phyloP scores from a whole-genome alignment of 805 yeast genomes.

The Nakazawaea ambrosiae region DNA sequence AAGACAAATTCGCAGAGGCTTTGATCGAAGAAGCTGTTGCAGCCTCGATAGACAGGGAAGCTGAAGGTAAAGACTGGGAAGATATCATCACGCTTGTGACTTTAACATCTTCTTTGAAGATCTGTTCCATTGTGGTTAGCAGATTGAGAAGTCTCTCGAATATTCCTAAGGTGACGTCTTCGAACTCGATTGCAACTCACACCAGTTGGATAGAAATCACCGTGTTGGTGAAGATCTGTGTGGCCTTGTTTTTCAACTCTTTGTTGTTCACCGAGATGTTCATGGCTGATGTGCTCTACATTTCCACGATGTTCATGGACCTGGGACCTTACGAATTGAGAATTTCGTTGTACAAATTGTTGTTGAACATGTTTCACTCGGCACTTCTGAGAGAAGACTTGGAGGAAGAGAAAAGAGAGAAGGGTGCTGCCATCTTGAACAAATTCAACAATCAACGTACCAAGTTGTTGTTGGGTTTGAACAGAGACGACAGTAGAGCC shows the following conservation, averaged over 20 bases:
- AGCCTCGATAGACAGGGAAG: constrained; percentile 68
- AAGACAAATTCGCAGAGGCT: constrained; percentile 48
- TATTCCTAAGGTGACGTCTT: constrained; percentile 31
- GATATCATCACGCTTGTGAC: constrained; percentile 56
- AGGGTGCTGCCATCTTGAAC: constrained; percentile 40
- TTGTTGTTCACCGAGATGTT: constrained; percentile 52
- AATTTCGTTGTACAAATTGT: constrained; percentile 48
- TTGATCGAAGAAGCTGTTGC: constrained; percentile 70
- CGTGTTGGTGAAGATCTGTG: constrained; percentile 55
- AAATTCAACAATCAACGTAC: constrained; percentile 55
- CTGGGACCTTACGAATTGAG: constrained; percentile 50
- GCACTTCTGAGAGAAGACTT: constrained; percentile 51
- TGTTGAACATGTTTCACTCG: constrained; percentile 65
- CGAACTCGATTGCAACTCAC: constrained; percentile 39
- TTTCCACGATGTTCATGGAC: constrained; percentile 57
- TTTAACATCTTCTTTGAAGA: constrained; percentile 61
- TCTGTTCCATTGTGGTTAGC: constrained; percentile 57
- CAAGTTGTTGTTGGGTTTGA: constrained; percentile 63
- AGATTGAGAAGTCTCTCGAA: constrained; percentile 50
- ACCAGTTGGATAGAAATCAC: constrained; percentile 66
- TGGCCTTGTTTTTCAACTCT: constrained; percentile 67
- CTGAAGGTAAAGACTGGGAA: constrained; percentile 68
- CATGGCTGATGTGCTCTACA: constrained; percentile 64
- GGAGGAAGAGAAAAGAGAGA: constrained; percentile 27
- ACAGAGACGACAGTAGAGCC: constrained; percentile 40